phyloP scores from a whole-genome alignment of 345 rosid genomes.

The Boechera divaricarpa region DNA sequence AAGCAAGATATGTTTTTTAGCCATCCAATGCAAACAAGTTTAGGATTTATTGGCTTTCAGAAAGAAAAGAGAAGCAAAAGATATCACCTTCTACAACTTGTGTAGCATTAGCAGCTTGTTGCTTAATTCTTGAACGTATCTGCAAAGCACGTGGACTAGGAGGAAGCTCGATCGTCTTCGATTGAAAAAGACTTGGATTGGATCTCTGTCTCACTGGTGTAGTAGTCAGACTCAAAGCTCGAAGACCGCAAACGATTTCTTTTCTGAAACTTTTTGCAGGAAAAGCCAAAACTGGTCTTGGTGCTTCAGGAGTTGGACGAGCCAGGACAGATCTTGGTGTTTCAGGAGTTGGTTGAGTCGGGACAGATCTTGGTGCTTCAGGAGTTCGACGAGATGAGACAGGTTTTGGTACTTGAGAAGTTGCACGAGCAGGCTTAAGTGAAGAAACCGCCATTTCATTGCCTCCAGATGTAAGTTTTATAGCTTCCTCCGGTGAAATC shows the following conservation, averaged over 20 bases:
- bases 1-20: constrained; percentile 9
- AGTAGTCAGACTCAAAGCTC: constrained; percentile 20
- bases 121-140: constrained; percentile 29
- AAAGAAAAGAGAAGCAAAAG: constrained; percentile 20
- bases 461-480: constrained; percentile 20
- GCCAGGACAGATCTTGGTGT: neutral
- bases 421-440: neutral
- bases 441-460: constrained; percentile 2
- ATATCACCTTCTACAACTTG: constrained; percentile 29
- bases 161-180: constrained; percentile 12
- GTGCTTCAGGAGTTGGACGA: constrained; percentile 13
- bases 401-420: constrained; percentile 1
- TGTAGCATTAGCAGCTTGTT: constrained; percentile 27
- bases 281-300: neutral
- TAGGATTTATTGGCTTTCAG: constrained; percentile 24
- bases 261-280: neutral
- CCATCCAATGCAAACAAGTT: constrained; percentile 23
- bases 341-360: neutral
- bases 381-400: neutral
- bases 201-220: constrained; percentile 10
- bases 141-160: constrained; percentile 34
- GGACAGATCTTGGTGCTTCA: neutral
- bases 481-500: constrained; percentile 40
- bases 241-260: constrained; percentile 35
- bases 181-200: constrained; percentile 5